A percentile compares a stretch with the other conserved stretches of the same genome.
Conservation (phyloP, 73 alveolate genomes). For the Paramecium octaurelia region DNA sequence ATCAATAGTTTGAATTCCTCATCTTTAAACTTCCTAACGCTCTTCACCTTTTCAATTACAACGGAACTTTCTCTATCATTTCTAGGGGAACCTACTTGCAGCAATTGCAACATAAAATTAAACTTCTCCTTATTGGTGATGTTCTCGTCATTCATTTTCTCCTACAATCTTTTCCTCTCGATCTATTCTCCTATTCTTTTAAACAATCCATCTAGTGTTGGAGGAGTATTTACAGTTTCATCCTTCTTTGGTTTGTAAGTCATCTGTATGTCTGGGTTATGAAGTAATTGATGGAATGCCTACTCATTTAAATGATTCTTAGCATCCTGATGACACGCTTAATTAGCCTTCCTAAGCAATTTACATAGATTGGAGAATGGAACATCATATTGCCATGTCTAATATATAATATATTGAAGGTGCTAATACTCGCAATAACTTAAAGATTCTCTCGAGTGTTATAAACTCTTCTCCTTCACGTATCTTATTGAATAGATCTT, state of each 20-base stretch:
- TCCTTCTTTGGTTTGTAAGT: background rate
- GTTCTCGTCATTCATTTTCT: background rate
- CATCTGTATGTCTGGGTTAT: background rate
- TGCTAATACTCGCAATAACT: background rate
- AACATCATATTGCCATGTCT: background rate
- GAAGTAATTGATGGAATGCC: background rate
- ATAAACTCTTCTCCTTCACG: background rate
- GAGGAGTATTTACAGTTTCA: background rate
- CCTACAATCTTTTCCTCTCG: background rate
- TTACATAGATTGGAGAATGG: background rate
- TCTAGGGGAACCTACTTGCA: background rate
- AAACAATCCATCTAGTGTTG: background rate
- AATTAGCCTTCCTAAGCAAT: background rate
- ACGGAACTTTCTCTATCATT: background rate
- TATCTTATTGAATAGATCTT: background rate
- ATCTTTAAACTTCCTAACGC: background rate
- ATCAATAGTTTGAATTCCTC: background rate
- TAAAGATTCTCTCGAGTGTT: background rate
- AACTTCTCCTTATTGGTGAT: slow-evolving; percentile 1
- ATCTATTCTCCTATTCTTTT: background rate
- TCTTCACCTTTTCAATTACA: background rate
- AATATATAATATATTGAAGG: background rate
- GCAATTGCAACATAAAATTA: background rate
- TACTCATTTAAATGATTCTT: background rate
- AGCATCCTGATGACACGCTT: background rate